Conservation (phyloP, 257 asterid genomes). For the Solanum sejunctum region DNA sequence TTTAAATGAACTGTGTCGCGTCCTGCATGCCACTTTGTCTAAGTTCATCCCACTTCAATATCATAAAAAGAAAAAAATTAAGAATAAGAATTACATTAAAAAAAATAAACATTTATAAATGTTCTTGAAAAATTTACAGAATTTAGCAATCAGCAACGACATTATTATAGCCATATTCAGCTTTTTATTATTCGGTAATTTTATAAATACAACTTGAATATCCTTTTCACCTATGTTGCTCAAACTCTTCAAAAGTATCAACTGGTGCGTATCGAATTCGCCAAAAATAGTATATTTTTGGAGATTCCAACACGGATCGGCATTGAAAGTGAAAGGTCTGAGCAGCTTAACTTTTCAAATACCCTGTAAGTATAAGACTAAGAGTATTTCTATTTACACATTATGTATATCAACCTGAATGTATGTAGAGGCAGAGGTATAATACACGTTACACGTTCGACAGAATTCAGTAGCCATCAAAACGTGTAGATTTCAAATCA, state of each 20-base stretch:
- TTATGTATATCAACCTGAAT: not conserved
- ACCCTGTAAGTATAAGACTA: not conserved
- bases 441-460: not conserved
- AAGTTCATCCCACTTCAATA: not conserved
- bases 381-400: constrained; percentile 1
- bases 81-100: not conserved
- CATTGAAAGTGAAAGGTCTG: too few relatives aligned
- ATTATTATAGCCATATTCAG: not conserved
- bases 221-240: not conserved
- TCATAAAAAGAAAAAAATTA: not conserved
- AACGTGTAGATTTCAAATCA: not conserved
- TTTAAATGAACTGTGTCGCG: not conserved
- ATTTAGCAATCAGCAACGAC: not conserved
- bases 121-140: too few relatives aligned
- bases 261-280: too few relatives aligned
- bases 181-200: not conserved
- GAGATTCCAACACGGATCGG: too few relatives aligned
- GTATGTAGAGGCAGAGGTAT: not conserved
- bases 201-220: not conserved
- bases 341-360: not conserved
- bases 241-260: too few relatives aligned
- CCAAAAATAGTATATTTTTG: too few relatives aligned
- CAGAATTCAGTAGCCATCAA: not conserved
- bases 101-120: too few relatives aligned
- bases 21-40: not conserved